Evolutionary conservation across 2,329 filamentous ascomycete species (phyloP).

Genomic region (Verticillium nubilum): DNA sequence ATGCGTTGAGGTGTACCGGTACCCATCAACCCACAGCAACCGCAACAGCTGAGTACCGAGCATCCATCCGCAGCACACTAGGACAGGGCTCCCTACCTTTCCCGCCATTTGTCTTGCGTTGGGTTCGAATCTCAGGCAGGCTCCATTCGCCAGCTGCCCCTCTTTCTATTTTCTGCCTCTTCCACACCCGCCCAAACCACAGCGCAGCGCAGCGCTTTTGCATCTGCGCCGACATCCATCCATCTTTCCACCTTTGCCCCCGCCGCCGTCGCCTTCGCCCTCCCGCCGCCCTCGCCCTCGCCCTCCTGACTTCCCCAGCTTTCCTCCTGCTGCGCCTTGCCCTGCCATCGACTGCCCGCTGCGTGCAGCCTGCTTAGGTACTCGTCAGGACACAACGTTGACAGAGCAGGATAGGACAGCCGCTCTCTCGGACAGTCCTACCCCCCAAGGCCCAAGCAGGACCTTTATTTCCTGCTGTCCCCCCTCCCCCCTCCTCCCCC

Average conservation of each 20-base stretch:
- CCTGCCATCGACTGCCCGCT: neutral
- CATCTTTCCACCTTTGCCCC: neutral
- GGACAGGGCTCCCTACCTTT: neutral
- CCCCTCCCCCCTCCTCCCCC: conserved; percentile 7
- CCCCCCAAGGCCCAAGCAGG: conserved; percentile 6
- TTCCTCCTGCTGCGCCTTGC: neutral
- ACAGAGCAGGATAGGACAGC: neutral
- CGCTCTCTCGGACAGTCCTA: no score
- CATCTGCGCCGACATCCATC: neutral
- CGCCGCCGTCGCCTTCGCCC: neutral
- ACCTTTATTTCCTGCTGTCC: conserved; percentile 10
- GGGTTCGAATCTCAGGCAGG: neutral
- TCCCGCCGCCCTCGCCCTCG: neutral
- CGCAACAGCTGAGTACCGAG: neutral
- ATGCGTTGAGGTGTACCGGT: neutral
- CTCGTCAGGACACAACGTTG: neutral
- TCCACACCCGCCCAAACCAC: neutral
- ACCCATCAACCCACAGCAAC: neutral
- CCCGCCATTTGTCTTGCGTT: neutral
- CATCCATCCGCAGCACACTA: neutral
- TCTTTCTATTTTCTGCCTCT: neutral
- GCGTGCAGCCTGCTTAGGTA: neutral
- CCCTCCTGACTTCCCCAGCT: neutral
- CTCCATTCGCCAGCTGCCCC: neutral
- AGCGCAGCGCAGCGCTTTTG: neutral